phyloP scores from a whole-genome alignment of 441 rosid species.

The Jatropha multifida region DNA sequence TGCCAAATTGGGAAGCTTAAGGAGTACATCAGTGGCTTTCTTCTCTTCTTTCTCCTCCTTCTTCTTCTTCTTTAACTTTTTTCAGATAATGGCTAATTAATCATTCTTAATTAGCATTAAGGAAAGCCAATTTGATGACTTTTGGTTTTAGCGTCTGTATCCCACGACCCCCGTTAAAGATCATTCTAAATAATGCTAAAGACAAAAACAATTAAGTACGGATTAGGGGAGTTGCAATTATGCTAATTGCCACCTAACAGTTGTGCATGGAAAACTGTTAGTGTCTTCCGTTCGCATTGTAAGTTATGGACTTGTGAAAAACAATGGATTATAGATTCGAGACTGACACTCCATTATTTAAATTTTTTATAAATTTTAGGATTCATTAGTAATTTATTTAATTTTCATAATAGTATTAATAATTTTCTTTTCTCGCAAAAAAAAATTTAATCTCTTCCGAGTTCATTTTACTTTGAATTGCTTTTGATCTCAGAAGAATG shows the following conservation, averaged over 20 bases:
- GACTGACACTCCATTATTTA: no score
- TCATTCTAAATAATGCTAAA: not conserved
- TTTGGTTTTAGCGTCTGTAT: not conserved
- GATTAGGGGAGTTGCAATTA: not conserved
- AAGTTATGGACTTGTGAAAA: no score
- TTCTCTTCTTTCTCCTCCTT: not conserved
- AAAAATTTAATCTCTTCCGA: no score
- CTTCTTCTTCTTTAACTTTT: not conserved
- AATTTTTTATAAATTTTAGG: no score
- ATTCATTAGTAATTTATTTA: no score
- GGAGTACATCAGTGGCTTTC: not conserved
- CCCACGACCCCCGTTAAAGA: not conserved
- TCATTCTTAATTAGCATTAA: slow-evolving; percentile 29
- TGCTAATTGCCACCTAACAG: not conserved
- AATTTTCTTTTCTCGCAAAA: no score
- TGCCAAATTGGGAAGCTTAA: slow-evolving; percentile 19
- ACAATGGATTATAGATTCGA: no score
- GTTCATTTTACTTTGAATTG: no score
- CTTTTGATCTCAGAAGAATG: no score
- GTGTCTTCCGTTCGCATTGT: not conserved
- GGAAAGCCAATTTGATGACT: not conserved
- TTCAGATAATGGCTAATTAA: slow-evolving; percentile 3
- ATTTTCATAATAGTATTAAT: no score
- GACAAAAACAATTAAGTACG: not conserved
- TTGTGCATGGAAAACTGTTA: not conserved